Evolutionary conservation across 257 asterid species (phyloP).

Genomic region (Solanum microdontum): DNA sequence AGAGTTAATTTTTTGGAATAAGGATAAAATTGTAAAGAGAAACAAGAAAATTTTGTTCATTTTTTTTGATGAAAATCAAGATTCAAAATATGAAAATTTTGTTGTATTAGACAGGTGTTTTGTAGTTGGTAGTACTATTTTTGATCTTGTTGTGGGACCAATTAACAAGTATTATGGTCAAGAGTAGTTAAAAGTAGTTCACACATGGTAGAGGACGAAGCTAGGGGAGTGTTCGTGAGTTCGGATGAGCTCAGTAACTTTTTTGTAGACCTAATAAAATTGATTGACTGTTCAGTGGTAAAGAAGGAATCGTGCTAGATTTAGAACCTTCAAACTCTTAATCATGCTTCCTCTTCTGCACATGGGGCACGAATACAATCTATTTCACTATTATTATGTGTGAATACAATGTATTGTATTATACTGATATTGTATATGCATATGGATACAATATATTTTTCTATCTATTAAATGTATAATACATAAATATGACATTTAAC

Average conservation of each 20-base stretch:
- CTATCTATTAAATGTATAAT: too few species aligned
- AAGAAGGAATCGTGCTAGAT: background rate
- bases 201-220: background rate
- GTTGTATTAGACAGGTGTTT: background rate
- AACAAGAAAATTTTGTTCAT: background rate
- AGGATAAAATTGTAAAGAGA: background rate
- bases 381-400: too few species aligned
- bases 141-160: background rate
- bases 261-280: rapidly evolving
- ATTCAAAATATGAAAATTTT: background rate
- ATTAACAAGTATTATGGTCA: background rate
- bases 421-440: too few species aligned
- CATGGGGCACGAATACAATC: background rate
- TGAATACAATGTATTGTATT: too few species aligned
- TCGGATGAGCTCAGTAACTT: background rate
- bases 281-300: background rate
- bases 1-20: background rate
- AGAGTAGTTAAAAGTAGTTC: background rate
- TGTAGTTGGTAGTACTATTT: background rate
- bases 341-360: rapidly evolving
- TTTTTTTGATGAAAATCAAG: background rate
- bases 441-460: too few species aligned
- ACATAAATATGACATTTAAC: too few species aligned
- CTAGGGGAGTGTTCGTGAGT: rapidly evolving
- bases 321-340: rapidly evolving